Evolutionary conservation across 1,284 basidiomycete genomes (phyloP).

Genomic region (Heliocybe sulcata): DNA sequence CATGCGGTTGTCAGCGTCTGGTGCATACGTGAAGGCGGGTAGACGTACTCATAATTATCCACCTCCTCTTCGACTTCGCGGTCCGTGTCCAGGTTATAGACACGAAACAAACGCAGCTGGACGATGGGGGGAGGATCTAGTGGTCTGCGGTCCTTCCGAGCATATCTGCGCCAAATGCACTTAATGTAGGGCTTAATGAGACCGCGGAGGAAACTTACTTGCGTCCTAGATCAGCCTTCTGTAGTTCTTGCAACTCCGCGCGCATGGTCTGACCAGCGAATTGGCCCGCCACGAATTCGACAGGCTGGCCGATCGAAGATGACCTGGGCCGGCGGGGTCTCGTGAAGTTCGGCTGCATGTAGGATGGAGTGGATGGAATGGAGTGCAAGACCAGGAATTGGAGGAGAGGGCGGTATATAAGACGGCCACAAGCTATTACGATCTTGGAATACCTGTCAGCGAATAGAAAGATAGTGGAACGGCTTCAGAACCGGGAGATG

Average conservation of each 20-base stretch:
- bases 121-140: slow-evolving; percentile 36
- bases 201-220: slow-evolving; percentile 27
- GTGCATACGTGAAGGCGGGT: neutral
- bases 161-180: slow-evolving; percentile 21
- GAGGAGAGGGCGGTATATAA: neutral
- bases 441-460: neutral
- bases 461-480: neutral
- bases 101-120: slow-evolving; percentile 22
- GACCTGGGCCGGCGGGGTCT: neutral
- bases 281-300: slow-evolving; percentile 49
- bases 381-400: neutral
- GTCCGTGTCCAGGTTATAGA: slow-evolving; percentile 17
- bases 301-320: slow-evolving; percentile 32
- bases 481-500: neutral
- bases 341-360: neutral
- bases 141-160: slow-evolving; percentile 31
- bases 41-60: slow-evolving; percentile 27
- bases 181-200: neutral
- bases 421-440: neutral
- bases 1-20: slow-evolving; percentile 4
- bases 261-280: slow-evolving; percentile 51
- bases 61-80: slow-evolving; percentile 25
- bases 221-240: slow-evolving; percentile 58
- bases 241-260: slow-evolving; percentile 52
- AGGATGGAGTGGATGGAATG: neutral